These are phyloP conservation scores for Conoideocrella luteorostrata DNA, from an alignment of 2,329 filamentous ascomycete genomes.

Conservation along the genomic window DNA sequence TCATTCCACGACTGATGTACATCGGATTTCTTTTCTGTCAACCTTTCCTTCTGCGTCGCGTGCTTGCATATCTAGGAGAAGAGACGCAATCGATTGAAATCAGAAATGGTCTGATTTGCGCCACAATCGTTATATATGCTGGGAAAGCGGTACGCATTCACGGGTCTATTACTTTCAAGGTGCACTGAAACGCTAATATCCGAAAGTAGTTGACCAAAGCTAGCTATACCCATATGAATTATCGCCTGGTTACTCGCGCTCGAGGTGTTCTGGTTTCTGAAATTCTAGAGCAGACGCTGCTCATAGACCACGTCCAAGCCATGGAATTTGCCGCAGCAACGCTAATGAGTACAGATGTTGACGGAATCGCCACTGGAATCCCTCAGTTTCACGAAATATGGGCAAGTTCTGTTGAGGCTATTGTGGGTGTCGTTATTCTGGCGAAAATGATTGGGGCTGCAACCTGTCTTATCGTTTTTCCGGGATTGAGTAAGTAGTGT, in stretches of 20 bases:
- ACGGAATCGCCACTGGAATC: constrained; percentile 22
- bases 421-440: constrained; percentile 10
- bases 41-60: constrained; percentile 29
- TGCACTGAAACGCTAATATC: constrained; percentile 8
- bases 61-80: constrained; percentile 21
- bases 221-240: constrained; percentile 24
- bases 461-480: constrained; percentile 48
- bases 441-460: constrained; percentile 7
- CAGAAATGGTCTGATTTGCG: constrained; percentile 30
- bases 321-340: constrained; percentile 31
- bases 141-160: constrained; percentile 30
- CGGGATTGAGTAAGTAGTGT: too few relatives aligned
- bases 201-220: constrained; percentile 6
- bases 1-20: constrained; percentile 23
- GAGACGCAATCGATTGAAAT: constrained; percentile 14
- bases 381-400: constrained; percentile 25
- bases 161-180: too few relatives aligned
- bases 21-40: constrained; percentile 31
- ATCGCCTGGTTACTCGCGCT: constrained; percentile 23
- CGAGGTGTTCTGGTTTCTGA: constrained; percentile 31
- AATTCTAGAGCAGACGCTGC: constrained; percentile 40
- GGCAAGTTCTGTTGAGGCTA: constrained; percentile 22
- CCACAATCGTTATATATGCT: constrained; percentile 30
- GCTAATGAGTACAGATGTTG: constrained; percentile 39
- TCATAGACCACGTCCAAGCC: constrained; percentile 19